phyloP scores from a whole-genome alignment of 495 filamentous ascomycete species.

The Astrothelium macrocarpum region DNA sequence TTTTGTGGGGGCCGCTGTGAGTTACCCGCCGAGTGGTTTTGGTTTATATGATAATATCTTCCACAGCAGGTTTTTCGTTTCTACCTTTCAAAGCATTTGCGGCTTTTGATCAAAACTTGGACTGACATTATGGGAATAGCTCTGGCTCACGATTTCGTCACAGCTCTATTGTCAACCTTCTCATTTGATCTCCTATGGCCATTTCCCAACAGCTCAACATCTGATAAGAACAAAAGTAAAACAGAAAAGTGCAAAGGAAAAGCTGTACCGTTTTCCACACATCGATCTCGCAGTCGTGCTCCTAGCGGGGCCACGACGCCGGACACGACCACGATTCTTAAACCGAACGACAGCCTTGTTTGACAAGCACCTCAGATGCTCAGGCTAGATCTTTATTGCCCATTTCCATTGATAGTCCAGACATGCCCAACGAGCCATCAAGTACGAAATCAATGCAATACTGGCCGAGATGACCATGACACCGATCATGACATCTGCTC shows the following conservation, averaged over 20 bases:
- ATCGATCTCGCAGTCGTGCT: neutral
- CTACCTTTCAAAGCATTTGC: neutral
- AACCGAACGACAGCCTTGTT: neutral
- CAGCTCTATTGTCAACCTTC: neutral
- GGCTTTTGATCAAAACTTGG: neutral
- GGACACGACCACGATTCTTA: neutral
- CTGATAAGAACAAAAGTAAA: neutral
- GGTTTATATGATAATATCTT: too few species aligned
- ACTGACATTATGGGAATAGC: neutral
- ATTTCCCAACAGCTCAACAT: neutral
- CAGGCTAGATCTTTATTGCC: neutral
- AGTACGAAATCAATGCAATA: neutral
- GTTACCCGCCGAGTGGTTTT: too few species aligned
- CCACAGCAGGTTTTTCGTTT: neutral
- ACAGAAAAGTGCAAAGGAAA: neutral
- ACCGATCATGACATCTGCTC: neutral
- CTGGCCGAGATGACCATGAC: neutral
- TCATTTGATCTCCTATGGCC: neutral
- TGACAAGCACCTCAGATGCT: neutral
- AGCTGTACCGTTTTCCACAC: neutral
- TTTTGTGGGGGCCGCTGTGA: too few species aligned
- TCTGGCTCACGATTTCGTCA: neutral
- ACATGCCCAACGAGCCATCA: slow-evolving; percentile 4
- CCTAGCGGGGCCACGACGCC: neutral
- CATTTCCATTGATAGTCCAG: neutral